A percentile compares a stretch with the other conserved stretches of the same genome.
Evolutionary conservation across 2,329 filamentous ascomycete genomes (phyloP).

Genomic region (Colletotrichum camelliae): DNA sequence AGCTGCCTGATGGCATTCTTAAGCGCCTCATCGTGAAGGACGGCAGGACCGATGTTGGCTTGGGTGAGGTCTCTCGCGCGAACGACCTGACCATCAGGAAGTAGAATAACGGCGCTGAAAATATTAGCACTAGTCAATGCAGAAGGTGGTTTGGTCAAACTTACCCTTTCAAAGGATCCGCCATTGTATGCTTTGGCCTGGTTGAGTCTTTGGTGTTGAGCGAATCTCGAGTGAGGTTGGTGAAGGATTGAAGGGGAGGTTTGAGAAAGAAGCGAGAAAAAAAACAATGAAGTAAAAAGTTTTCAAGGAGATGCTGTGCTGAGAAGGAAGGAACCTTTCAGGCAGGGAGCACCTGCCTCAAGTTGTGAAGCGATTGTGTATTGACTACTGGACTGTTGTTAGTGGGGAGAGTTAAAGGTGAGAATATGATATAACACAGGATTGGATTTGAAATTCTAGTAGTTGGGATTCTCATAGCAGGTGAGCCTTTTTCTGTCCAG

Average conservation of each 20-base stretch:
- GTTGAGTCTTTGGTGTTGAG: not conserved
- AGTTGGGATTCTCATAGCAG: not conserved
- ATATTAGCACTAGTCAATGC: not conserved
- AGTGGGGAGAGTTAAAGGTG: not conserved
- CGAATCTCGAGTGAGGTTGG: not conserved
- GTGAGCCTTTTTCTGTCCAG: not conserved
- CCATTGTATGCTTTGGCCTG: not conserved
- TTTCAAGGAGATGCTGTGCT: not conserved
- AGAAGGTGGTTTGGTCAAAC: not conserved
- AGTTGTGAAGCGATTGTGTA: not conserved
- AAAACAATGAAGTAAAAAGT: not conserved
- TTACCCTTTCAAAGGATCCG: not conserved
- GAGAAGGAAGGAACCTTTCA: not conserved
- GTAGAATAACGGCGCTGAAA: not conserved
- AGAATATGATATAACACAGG: not conserved
- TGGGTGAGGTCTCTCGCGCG: not conserved
- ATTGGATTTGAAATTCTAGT: not conserved
- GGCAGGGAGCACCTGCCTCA: not conserved
- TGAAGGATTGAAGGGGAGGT: not conserved
- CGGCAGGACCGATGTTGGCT: not conserved
- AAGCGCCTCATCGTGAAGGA: not conserved
- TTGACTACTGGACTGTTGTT: not conserved
- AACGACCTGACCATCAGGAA: not conserved
- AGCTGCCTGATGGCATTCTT: not conserved
- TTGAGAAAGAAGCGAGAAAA: not conserved